A percentile compares a stretch with the other conserved stretches of the same genome.
Conservation (phyloP, 2,329 filamentous ascomycete species). For the Chrysoporthe deuterocubensis region DNA sequence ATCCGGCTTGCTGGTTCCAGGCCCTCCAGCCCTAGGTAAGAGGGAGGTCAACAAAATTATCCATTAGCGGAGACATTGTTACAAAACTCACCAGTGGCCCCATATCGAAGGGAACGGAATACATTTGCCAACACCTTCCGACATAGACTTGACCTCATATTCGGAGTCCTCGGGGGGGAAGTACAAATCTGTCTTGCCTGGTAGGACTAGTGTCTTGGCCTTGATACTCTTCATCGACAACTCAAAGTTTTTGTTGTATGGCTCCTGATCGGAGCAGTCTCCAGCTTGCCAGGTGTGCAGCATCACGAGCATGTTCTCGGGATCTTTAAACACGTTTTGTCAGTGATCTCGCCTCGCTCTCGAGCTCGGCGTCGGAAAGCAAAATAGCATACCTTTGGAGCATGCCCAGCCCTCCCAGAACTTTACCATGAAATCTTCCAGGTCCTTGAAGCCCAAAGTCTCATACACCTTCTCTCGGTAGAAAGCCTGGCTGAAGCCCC, state of each 20-base stretch:
- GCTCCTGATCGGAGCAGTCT: slow-evolving; percentile 70
- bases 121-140: slow-evolving; percentile 34
- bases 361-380: neutral
- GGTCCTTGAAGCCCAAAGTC: slow-evolving; percentile 64
- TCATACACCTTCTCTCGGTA: slow-evolving; percentile 75
- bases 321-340: slow-evolving; percentile 39
- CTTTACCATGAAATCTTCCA: slow-evolving; percentile 74
- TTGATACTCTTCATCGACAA: slow-evolving; percentile 71
- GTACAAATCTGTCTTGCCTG: slow-evolving; percentile 75
- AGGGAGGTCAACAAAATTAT: neutral
- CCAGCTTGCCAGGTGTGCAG: slow-evolving; percentile 78
- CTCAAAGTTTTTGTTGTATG: slow-evolving; percentile 69
- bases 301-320: slow-evolving; percentile 41
- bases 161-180: slow-evolving; percentile 82
- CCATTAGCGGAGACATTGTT: neutral
- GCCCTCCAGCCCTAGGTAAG: slow-evolving; percentile 57
- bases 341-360: neutral
- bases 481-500: slow-evolving; percentile 80
- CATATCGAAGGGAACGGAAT: slow-evolving; percentile 37
- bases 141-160: slow-evolving; percentile 64
- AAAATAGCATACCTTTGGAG: slow-evolving; percentile 25
- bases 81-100: slow-evolving; percentile 37
- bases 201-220: slow-evolving; percentile 72
- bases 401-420: slow-evolving; percentile 78
- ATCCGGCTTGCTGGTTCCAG: slow-evolving; percentile 67